Conservation (phyloP, 2,329 filamentous ascomycete species). For the Dothiorella sarmentorum region DNA sequence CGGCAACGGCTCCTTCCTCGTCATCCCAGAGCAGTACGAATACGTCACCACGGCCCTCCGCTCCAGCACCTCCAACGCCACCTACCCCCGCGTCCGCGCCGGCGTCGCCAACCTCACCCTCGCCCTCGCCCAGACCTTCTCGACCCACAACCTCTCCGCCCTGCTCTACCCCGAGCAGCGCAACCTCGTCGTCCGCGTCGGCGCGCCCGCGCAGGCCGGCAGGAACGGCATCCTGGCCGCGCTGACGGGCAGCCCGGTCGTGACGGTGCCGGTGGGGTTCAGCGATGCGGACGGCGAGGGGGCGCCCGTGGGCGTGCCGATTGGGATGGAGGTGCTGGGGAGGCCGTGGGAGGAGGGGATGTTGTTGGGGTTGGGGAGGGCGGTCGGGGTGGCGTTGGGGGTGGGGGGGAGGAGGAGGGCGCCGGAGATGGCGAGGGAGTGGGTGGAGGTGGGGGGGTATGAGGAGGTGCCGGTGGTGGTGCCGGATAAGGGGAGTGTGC, state of each 20-base stretch:
- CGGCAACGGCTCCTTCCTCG: constrained; percentile 49
- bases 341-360: constrained; percentile 53
- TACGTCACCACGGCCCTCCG: constrained; percentile 50
- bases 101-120: constrained; percentile 54
- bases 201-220: constrained; percentile 55
- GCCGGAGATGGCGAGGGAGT: constrained; percentile 45
- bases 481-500: constrained; percentile 44
- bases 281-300: constrained; percentile 45
- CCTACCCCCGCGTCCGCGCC: constrained; percentile 47
- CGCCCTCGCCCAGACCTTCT: constrained; percentile 51
- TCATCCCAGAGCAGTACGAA: constrained; percentile 57
- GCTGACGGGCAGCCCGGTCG: constrained; percentile 51
- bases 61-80: constrained; percentile 52
- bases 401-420: constrained; percentile 45
- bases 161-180: constrained; percentile 64
- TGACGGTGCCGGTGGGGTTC: constrained; percentile 55
- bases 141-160: constrained; percentile 50
- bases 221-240: constrained; percentile 58
- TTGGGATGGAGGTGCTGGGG: constrained; percentile 64
- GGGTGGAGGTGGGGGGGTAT: constrained; percentile 41
- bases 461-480: constrained; percentile 43
- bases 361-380: constrained; percentile 53
- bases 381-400: constrained; percentile 39
- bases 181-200: constrained; percentile 59
- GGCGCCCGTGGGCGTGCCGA: constrained; percentile 57